Conservation (phyloP, 2,329 filamentous ascomycete genomes). For the Cryphonectria japonica region DNA sequence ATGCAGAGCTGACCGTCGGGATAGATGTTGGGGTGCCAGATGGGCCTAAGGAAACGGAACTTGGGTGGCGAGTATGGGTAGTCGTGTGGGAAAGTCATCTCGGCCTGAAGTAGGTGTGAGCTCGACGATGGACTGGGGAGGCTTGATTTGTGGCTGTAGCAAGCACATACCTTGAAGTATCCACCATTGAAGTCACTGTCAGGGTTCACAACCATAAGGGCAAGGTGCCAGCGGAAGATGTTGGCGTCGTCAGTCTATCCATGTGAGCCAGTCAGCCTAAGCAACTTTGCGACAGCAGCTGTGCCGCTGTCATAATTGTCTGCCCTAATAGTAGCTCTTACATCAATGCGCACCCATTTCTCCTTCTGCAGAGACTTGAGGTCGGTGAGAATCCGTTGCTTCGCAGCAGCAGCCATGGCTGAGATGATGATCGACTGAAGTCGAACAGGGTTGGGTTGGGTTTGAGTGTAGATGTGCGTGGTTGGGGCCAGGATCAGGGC, state of each 20-base stretch:
- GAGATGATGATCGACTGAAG: constrained; percentile 13
- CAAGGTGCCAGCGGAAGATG: constrained; percentile 85
- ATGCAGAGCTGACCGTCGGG: constrained; percentile 90
- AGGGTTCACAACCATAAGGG: constrained; percentile 88
- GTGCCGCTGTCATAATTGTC: constrained; percentile 11
- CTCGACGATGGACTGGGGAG: background rate
- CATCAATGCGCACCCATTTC: constrained; percentile 91
- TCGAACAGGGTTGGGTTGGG: background rate
- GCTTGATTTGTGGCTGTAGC: background rate
- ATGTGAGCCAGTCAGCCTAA: constrained; percentile 22
- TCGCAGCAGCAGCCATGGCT: constrained; percentile 54
- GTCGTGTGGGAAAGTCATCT: constrained; percentile 84
- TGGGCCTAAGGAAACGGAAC: constrained; percentile 79
- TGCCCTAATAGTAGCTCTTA: constrained; percentile 44
- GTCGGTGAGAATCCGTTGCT: constrained; percentile 88
- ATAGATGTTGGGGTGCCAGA: constrained; percentile 95
- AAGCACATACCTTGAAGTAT: constrained; percentile 72
- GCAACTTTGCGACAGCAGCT: background rate
- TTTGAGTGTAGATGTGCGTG: background rate
- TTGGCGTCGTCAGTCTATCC: constrained; percentile 75
- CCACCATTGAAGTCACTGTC: constrained; percentile 91
- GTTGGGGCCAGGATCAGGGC: background rate
- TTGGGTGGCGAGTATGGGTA: constrained; percentile 90
- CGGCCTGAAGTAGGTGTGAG: constrained; percentile 56
- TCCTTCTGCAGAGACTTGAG: constrained; percentile 81